Evolutionary conservation across 2,329 filamentous ascomycete genomes (phyloP), one percentile per base, ranked within the genome.

Genomic region (Raffaelea deltoideospora): DNA sequence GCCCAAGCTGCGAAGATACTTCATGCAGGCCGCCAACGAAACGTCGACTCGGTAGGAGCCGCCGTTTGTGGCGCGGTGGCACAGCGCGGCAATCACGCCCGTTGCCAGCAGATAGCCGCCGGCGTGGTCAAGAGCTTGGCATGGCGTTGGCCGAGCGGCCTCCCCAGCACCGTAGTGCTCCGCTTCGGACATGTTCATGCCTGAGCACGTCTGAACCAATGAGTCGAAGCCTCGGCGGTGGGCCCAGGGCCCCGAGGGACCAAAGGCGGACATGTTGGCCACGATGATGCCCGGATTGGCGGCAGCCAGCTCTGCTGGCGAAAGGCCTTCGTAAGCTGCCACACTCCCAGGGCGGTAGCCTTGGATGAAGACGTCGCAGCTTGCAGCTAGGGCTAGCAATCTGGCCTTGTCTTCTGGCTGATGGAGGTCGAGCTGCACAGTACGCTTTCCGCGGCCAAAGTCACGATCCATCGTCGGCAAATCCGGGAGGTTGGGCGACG

Each of bases 71-170:
- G 58, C 58, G 13, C 61, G 57, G 34, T 57, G 59, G 40, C 69
- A 65, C 5, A 75, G 31, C 1, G 69, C 68, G 0, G 67, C 62
- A 19, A 58, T 51, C 3, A 74, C 58, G 0, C 70, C 69, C 0
- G 66, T 53, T 0, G 69, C 67, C 1, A 76, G 56, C 17, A 74
- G 54, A 37, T 69, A 74, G 0, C 71, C 71, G 1, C 58, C 58
- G 0, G 59, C 65, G 41, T 75, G 67, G 46, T 76, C 71, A 57
- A 75, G 55, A 0, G 64, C 69, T 48, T 75, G 70, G 37, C 63
- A 69, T 0, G 70, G 70, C 23, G 61, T 52, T 0, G 60, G 51
- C 1, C 58, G 64, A 0, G 31, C 31, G 4, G 31, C 19, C 31
- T 11, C 10, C 4, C 7, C 10, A 22, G 9, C 19, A 8, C 31